These are phyloP conservation scores for Grosmannia clavigera DNA, from an alignment of 2,329 filamentous ascomycete species.

Conservation along the genomic window DNA sequence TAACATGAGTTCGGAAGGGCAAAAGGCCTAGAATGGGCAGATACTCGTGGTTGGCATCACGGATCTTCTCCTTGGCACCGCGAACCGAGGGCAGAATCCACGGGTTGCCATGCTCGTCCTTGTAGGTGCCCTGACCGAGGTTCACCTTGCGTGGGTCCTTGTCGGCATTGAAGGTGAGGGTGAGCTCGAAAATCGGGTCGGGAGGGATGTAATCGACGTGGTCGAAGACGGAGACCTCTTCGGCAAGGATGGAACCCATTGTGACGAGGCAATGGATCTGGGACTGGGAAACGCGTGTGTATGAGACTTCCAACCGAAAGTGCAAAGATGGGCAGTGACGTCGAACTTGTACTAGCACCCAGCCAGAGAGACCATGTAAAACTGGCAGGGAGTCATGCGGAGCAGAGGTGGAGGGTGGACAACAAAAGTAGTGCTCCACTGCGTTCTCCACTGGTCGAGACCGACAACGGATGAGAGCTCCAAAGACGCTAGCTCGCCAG, in stretches of 20 bases:
- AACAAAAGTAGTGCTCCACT: not conserved
- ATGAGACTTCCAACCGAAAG: not conserved
- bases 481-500: not conserved
- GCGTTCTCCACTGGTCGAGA: not conserved
- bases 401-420: not conserved
- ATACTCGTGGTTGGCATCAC: constrained; percentile 92
- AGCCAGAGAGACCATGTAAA: not conserved
- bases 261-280: not conserved
- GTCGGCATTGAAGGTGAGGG: constrained; percentile 20
- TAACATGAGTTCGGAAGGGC: constrained; percentile 70
- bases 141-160: constrained; percentile 17
- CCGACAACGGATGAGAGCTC: not conserved
- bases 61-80: constrained; percentile 80
- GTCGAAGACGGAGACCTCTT: not conserved
- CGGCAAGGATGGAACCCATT: not conserved
- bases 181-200: constrained; percentile 22
- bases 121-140: constrained; percentile 58
- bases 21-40: constrained; percentile 83
- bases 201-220: constrained; percentile 1
- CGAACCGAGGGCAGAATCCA: constrained; percentile 85
- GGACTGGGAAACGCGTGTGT: not conserved
- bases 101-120: constrained; percentile 87
- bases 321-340: not conserved
- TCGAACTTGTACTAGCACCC: not conserved
- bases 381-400: not conserved